Base-by-base conservation (phyloP, 176 grass and related monocot genomes). In the Tuctoria greenei region DNA sequence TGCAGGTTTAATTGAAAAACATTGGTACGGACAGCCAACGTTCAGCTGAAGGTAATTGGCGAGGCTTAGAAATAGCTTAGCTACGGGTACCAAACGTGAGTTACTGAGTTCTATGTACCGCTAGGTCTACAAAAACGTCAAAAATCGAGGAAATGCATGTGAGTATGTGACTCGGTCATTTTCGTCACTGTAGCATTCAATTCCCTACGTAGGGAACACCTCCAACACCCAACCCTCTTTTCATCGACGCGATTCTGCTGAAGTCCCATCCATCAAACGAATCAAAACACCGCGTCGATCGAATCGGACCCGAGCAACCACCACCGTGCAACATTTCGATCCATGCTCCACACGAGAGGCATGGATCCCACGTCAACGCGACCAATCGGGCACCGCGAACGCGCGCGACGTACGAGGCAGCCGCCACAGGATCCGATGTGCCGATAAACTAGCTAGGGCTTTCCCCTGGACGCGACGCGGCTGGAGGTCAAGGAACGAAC, bases 391-490 rank as follows among this genome's bases (percentile, higher is more conserved):
- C 8, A 8, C 5, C 20, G 6, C 13, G 1, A 14, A 1, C n/a
- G 2, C 55, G 25, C 24, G 10, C 8, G 12, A 37, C n/a, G n/a
- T n/a, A n/a, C 54, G 36, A 7, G 2, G 9, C 64, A 54, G 63
- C 13, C 23, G 4, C 26, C 63, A 15, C 62, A 16, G 49, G 76
- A 64, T 59, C 86, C 76, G 81, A 88, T 88, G 76, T 72, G 72
- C 31, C 23, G 14, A 21, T 17, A 60, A 64, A 27, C 28, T n/a
- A n/a, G n/a, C n/a, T n/a, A n/a, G n/a, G n/a, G n/a, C n/a, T n/a
- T 71, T 80, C 31, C 38, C 39, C 15, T 5, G 2, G 17, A 37
- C 11, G 42, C 6, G 25, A 10, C 61, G 27, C 2, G 17, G 17
- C 79, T 13, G 69, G 36, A 38, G 17, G 21, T 17, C 57, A 40